A percentile compares a stretch with the other conserved stretches of the same genome.
These are phyloP conservation scores for Castanospermum australe DNA, from an alignment of 306 rosid genomes.

Conservation along the genomic window DNA sequence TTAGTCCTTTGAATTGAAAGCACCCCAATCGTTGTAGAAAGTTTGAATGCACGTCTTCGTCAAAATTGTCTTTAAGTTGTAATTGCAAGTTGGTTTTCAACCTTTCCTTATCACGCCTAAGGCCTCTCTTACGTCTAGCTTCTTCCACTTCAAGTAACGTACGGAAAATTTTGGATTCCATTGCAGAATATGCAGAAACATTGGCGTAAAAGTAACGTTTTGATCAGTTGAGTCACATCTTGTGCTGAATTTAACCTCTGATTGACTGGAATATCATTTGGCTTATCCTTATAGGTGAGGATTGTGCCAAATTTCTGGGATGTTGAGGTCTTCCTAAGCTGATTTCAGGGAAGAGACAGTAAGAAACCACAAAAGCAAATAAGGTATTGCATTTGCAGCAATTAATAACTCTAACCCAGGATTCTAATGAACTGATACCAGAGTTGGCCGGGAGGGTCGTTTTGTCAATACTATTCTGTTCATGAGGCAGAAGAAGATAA, in stretches of 20 bases:
- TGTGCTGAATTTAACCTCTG: background rate
- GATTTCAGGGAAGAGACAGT: background rate
- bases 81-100: background rate
- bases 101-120: background rate
- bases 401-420: background rate
- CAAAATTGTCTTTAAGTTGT: background rate
- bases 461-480: background rate
- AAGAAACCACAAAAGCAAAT: background rate
- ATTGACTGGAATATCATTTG: background rate
- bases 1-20: background rate
- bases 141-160: background rate
- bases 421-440: background rate
- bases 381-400: background rate
- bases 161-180: background rate
- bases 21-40: background rate
- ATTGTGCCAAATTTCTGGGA: background rate
- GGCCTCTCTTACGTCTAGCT: background rate
- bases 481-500: background rate
- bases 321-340: background rate
- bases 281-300: background rate
- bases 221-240: background rate
- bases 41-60: background rate
- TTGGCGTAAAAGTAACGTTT: background rate
- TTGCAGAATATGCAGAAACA: background rate
- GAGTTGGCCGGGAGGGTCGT: too few relatives aligned